Base-by-base conservation (phyloP, 2,329 filamentous ascomycete genomes). In the Aspergillus nomiae region DNA sequence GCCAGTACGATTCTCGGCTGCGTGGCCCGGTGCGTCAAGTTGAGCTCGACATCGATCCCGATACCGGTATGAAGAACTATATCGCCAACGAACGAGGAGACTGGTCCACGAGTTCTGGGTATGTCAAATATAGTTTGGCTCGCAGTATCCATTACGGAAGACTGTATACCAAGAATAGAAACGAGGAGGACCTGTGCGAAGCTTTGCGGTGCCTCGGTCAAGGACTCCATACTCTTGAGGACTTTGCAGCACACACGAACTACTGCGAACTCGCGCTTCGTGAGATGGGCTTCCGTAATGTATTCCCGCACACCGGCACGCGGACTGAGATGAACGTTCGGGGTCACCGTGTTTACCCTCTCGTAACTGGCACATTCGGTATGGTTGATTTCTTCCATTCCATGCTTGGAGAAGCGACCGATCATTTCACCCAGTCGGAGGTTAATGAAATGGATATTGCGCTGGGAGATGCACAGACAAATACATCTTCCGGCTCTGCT, bases 31-130 rank as follows among this genome's bases (percentile, higher is more conserved):
- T 98, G 10, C 82, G 87, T 63, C 85, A 86, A 5, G 78, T 86
- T 46, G 92, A 95, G 73, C 86, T 91, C 24, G 88, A 91, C 63
- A 86, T 95, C 61, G 92, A 95, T 71, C 80, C 81, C 38, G 81
- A 85, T 7, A 95, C 92, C 1, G 94, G 94, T n/a, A 97, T 99
- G 94, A 99, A 98, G 80, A 98, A 98, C 76, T 99, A 99, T 77
- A 98, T 99, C 69, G 89, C 94, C 64, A 98, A 97, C 72, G 94
- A 98, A 76, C 83, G 81, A 16, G 92, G 93, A 5, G 86, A 87
- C 46, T 97, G 94, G 91, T 92, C 94, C 1, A 99, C 95, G 24
- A 97, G 93, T 66, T 83, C 91, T 9, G 94, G 91, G 45, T 97
- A 94, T 72, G 84, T 97, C 63, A 88, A 89, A 69, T 92, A 87